Conservation (phyloP, 2,329 filamentous ascomycete species). For the Thyridium curvatum region DNA sequence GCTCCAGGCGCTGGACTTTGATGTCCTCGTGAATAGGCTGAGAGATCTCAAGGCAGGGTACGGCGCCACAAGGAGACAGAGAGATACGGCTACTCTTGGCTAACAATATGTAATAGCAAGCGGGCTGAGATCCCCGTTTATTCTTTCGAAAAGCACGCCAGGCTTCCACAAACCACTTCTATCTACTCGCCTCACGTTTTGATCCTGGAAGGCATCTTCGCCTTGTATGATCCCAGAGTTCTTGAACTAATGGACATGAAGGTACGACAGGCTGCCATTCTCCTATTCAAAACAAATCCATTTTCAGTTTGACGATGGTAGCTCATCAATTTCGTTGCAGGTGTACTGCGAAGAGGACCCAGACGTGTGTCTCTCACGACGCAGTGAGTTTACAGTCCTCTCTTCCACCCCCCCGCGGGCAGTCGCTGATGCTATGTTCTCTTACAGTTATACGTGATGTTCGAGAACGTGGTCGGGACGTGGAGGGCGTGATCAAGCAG, state of each 20-base stretch:
- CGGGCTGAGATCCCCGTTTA: constrained; percentile 90
- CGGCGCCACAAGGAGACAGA: constrained; percentile 10
- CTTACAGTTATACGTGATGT: constrained; percentile 75
- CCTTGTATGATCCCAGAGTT: constrained; percentile 81
- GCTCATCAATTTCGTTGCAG: constrained; percentile 26
- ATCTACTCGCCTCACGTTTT: constrained; percentile 96
- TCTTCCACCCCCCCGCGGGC: background rate
- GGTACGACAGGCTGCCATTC: constrained; percentile 39
- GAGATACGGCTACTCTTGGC: constrained; percentile 5
- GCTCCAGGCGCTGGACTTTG: constrained; percentile 78
- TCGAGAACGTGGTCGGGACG: constrained; percentile 78
- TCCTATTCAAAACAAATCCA: constrained; percentile 4
- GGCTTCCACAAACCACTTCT: constrained; percentile 70
- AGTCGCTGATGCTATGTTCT: constrained; percentile 5
- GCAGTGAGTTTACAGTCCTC: constrained; percentile 53
- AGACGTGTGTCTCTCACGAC: constrained; percentile 84
- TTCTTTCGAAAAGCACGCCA: constrained; percentile 87
- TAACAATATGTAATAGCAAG: constrained; percentile 45
- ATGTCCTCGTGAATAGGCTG: constrained; percentile 73
- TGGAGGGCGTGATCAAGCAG: constrained; percentile 95
- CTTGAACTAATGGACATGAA: constrained; percentile 86
- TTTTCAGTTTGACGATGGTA: background rate
- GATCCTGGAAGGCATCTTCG: constrained; percentile 93
- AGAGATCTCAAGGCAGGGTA: constrained; percentile 89
- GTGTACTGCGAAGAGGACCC: constrained; percentile 96